Evolutionary conservation across 352 stramenopile genomes (phyloP).

Genomic region (Phytophthora podocarpi): DNA sequence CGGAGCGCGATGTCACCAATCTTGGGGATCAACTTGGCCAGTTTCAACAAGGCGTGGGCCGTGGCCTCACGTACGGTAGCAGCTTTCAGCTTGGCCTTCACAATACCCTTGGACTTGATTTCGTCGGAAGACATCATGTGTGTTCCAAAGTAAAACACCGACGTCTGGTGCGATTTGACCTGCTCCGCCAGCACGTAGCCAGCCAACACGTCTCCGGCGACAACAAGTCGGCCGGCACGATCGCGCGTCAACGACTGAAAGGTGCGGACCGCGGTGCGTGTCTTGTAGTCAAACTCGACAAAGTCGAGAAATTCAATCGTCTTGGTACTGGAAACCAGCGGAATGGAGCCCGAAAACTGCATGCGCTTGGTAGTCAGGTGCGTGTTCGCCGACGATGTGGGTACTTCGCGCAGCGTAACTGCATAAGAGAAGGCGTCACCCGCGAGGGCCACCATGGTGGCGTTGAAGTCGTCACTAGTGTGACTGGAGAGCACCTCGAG

Average conservation of each 20-base stretch:
- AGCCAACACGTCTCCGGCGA: conserved; percentile 31
- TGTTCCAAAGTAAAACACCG: conserved; percentile 42
- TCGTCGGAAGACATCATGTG: conserved; percentile 5
- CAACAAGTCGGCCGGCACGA: conserved; percentile 24
- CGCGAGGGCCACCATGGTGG: conserved; percentile 41
- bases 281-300: conserved; percentile 32
- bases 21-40: conserved; percentile 41
- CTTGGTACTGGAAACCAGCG: conserved; percentile 33
- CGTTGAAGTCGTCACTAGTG: conserved; percentile 46
- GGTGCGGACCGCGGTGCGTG: conserved; percentile 28
- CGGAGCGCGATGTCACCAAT: conserved; percentile 37
- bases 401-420: conserved; percentile 38
- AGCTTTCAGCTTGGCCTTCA: conserved; percentile 29
- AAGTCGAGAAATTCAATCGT: conserved; percentile 43
- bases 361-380: conserved; percentile 41
- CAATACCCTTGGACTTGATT: conserved; percentile 16
- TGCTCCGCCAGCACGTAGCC: conserved; percentile 36
- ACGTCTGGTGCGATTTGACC: conserved; percentile 27
- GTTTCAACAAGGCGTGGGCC: conserved; percentile 28
- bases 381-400: conserved; percentile 7
- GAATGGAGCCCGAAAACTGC: conserved; percentile 32
- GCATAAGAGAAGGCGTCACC: conserved; percentile 42
- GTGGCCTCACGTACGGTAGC: conserved; percentile 23
- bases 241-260: conserved; percentile 33
- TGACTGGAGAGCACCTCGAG: conserved; percentile 36